Base-by-base conservation (phyloP, 441 rosid species). In the Manihot esculenta region DNA sequence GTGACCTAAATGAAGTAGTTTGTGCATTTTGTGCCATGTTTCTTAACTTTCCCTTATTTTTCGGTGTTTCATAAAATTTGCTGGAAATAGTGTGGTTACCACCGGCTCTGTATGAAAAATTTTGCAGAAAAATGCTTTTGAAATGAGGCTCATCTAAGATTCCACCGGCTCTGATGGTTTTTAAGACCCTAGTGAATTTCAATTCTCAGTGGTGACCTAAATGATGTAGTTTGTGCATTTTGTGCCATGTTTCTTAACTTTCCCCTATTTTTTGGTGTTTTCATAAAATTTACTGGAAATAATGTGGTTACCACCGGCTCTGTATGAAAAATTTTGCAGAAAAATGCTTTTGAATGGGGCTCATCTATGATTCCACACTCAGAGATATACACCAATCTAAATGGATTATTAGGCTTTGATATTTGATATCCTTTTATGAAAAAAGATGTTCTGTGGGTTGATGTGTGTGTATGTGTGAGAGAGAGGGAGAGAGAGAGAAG, bases 321-420 rank as follows among this genome's bases (percentile, higher is more conserved):
- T 33, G 35, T 51, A 23, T 24, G 30, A 18, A 69, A 41, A 49
- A 41, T 38, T 27, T 61, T 76, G 84, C 91, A 94, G 97, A 91
- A 94, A 86, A 91, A 94, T 77, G 93, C 98, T 76, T 94, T 94
- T 51, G 97, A 94, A 78, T 94, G 97, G 97, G 94, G 96, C 63
- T 76, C 68, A 73, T 78, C 88, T 7, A 81, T 63, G 81, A 92
- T 94, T 74, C 99, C 99, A 33, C 99, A 90, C 85, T 84, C 99
- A 1, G 94, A 90, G 48, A n/a, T n/a, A n/a, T n/a, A n/a, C n/a
- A n/a, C 2, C 48, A 8, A 44, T 44, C 15, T 15, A 44, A 44
- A 10, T 10, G 48, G 48, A 10, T 13, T 13, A 0, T 23, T 3
- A 7, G 20, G 20, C 24, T 12, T 45, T 7, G 21, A 5, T 44